These are phyloP conservation scores for Pseudogymnoascus sp. DNA, from an alignment of 2,329 filamentous ascomycete species.

Conservation along the genomic window DNA sequence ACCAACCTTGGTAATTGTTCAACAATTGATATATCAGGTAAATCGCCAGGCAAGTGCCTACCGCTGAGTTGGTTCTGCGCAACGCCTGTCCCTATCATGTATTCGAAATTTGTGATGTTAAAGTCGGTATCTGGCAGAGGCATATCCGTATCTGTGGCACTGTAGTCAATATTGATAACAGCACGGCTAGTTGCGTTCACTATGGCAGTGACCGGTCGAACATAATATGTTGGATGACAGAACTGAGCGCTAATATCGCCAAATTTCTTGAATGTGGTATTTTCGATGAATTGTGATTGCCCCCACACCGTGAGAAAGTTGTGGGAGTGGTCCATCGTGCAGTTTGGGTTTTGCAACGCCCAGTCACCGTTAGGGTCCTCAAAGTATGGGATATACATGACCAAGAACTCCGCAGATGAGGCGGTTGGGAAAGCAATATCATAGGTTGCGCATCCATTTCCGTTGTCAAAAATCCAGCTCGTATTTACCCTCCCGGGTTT, in stretches of 20 bases:
- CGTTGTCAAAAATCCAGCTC: slow-evolving; percentile 30
- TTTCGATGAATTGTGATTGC: not conserved
- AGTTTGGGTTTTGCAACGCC: slow-evolving; percentile 29
- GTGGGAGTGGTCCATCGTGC: slow-evolving; percentile 29
- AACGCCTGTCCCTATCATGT: slow-evolving; percentile 27
- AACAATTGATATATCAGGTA: too few relatives aligned
- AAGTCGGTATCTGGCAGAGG: slow-evolving; percentile 26
- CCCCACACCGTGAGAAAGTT: slow-evolving; percentile 34
- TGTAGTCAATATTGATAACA: slow-evolving; percentile 17
- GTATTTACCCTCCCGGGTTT: not conserved
- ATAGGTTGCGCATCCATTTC: slow-evolving; percentile 32
- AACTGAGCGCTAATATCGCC: slow-evolving; percentile 32
- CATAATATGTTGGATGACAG: slow-evolving; percentile 39
- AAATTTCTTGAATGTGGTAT: not conserved
- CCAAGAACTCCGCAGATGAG: not conserved
- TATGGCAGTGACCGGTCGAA: slow-evolving; percentile 37
- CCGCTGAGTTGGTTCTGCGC: too few relatives aligned
- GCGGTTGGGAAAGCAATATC: slow-evolving; percentile 12
- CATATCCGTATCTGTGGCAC: slow-evolving; percentile 12
- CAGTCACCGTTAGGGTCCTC: slow-evolving; percentile 28
- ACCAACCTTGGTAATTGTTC: too few relatives aligned
- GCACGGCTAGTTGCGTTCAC: slow-evolving; percentile 30
- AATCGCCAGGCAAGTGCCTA: too few relatives aligned
- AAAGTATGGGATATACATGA: slow-evolving; percentile 26
- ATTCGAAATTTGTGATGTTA: slow-evolving; percentile 35